phyloP scores from a whole-genome alignment of 2,329 filamentous ascomycete species.

The Macrophomina pseudophaseolina region DNA sequence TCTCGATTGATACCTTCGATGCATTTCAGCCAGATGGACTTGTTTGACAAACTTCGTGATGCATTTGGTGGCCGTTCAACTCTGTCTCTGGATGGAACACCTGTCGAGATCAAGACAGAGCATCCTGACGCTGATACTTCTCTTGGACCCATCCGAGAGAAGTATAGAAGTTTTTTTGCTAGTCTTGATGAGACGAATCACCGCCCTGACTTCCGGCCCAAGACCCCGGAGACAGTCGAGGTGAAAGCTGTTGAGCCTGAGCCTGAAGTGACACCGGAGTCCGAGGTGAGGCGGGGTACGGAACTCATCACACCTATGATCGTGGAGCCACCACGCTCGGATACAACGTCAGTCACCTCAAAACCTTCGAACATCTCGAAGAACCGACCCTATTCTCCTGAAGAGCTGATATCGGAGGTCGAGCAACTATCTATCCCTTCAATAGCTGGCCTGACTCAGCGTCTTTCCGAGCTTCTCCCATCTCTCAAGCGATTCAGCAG shows the following conservation, averaged over 20 bases:
- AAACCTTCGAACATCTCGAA: constrained; percentile 3
- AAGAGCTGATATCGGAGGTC: constrained; percentile 51
- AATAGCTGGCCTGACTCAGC: constrained; percentile 50
- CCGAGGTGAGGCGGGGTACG: background rate
- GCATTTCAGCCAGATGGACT: constrained; percentile 54
- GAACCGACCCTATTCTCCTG: constrained; percentile 44
- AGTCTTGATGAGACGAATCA: constrained; percentile 44
- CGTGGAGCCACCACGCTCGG: constrained; percentile 22
- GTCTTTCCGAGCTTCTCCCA: constrained; percentile 53
- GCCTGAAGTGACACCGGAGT: background rate
- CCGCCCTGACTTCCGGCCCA: constrained; percentile 17
- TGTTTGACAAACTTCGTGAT: constrained; percentile 53
- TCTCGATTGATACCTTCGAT: constrained; percentile 52
- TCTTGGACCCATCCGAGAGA: constrained; percentile 46
- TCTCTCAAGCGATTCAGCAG: constrained; percentile 48
- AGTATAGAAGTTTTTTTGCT: constrained; percentile 53
- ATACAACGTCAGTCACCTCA: constrained; percentile 24
- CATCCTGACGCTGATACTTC: constrained; percentile 29
- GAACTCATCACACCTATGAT: background rate
- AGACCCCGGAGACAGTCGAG: constrained; percentile 19
- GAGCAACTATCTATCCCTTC: constrained; percentile 54
- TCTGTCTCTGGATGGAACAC: constrained; percentile 18
- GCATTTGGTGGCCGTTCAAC: constrained; percentile 43
- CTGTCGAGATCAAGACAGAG: constrained; percentile 30
- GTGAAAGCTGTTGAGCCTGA: background rate